Conservation (phyloP, 257 asterid genomes). For the Penstemon davidsonii region DNA sequence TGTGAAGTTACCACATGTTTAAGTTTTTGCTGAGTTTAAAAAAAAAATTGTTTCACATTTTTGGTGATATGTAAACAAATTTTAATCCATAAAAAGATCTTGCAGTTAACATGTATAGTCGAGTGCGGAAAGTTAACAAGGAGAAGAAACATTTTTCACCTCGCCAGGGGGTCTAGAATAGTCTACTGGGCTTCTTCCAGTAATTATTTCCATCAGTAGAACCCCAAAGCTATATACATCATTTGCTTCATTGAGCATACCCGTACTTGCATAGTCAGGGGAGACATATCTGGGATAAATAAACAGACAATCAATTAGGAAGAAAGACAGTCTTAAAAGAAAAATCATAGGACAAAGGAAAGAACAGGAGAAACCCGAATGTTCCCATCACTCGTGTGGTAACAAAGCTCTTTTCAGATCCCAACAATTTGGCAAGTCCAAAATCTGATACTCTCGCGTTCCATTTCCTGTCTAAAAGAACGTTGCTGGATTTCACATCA, state of each 20-base stretch:
- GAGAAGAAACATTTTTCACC: conserved; percentile 40
- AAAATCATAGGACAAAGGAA: conserved; percentile 14
- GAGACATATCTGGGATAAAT: conserved; percentile 77
- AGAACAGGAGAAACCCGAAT: conserved; percentile 72
- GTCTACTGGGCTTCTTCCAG: conserved; percentile 93
- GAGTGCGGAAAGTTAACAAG: background rate
- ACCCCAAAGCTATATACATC: conserved; percentile 96
- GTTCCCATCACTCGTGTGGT: conserved; percentile 99
- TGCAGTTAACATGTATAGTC: background rate
- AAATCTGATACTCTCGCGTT: conserved; percentile 89
- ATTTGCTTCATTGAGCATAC: conserved; percentile 93
- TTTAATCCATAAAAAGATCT: background rate
- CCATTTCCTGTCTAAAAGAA: conserved; percentile 89
- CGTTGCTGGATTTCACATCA: conserved; percentile 96
- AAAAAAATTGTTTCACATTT: background rate
- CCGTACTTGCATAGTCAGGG: conserved; percentile 98
- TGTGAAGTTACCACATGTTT: too few relatives aligned
- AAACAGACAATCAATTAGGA: conserved; percentile 12
- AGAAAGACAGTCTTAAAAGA: background rate
- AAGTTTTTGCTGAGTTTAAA: too few relatives aligned
- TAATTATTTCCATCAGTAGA: conserved; percentile 86
- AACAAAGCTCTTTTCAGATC: conserved; percentile 88
- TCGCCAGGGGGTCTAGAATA: conserved; percentile 90
- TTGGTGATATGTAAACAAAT: too few relatives aligned
- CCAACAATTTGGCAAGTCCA: conserved; percentile 92